Conservation (phyloP, 768 basidiomycete genomes). For the Russula sp. region DNA sequence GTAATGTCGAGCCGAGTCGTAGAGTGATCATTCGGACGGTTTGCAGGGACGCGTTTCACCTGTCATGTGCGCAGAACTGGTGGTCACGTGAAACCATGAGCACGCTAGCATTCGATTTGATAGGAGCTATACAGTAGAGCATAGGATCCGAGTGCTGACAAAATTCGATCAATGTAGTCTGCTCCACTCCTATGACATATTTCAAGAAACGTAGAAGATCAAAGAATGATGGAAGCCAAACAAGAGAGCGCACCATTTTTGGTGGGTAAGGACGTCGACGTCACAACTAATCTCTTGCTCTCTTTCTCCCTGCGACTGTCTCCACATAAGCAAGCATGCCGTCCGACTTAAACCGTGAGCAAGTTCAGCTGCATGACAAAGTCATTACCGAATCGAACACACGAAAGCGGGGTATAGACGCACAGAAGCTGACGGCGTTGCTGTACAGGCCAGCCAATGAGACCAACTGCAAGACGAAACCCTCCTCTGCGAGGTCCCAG, state of each 20-base stretch:
- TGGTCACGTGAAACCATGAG: background rate
- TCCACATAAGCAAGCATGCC: conserved; percentile 93
- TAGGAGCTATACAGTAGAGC: too few relatives aligned
- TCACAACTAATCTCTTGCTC: conserved; percentile 82
- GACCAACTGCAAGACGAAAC: conserved; percentile 86
- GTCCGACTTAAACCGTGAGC: conserved; percentile 74
- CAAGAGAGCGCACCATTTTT: conserved; percentile 65
- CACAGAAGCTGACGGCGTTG: conserved; percentile 71
- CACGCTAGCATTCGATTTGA: too few relatives aligned
- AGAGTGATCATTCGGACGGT: background rate
- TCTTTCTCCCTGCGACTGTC: conserved; percentile 81
- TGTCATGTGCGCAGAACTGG: background rate
- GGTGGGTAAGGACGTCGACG: conserved; percentile 87
- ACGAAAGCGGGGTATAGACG: conserved; percentile 17
- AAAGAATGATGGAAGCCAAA: background rate
- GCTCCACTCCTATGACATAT: conserved; percentile 66
- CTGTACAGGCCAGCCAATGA: conserved; percentile 88
- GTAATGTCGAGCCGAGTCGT: background rate
- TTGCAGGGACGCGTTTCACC: background rate
- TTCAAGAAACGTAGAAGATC: background rate
- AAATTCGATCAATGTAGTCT: conserved; percentile 81
- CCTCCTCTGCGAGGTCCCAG: conserved; percentile 87
- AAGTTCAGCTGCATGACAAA: conserved; percentile 53
- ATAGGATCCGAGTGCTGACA: conserved; percentile 74
- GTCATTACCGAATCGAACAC: background rate